phyloP scores from a whole-genome alignment of 192 early-diverging fungal species.

The Mortierella claussenii region DNA sequence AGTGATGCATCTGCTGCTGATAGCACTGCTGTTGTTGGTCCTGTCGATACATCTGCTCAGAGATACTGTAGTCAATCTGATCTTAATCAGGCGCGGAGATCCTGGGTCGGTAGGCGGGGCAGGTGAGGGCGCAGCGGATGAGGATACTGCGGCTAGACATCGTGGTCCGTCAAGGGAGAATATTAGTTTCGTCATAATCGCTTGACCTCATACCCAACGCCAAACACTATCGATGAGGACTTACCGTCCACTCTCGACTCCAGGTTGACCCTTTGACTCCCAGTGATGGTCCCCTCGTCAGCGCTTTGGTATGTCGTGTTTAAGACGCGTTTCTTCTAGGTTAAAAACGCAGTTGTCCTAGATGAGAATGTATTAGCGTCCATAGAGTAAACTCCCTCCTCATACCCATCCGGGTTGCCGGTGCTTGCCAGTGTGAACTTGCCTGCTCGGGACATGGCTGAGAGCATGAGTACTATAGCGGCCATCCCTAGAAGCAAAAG shows the following conservation, averaged over 20 bases:
- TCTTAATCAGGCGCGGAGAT: background rate
- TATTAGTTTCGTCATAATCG: no score
- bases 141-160: background rate
- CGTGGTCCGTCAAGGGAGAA: no score
- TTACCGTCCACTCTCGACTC: no score
- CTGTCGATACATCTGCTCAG: background rate
- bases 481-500: background rate
- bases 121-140: background rate
- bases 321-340: no score
- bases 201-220: no score
- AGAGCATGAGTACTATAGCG: constrained; percentile 6
- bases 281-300: no score
- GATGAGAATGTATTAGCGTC: background rate
- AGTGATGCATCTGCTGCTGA: background rate
- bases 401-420: no score
- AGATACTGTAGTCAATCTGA: background rate
- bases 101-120: background rate
- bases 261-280: no score
- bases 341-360: background rate
- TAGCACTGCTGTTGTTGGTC: constrained; percentile 7
- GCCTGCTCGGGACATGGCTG: constrained; percentile 13
- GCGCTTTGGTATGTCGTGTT: no score
- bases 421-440: background rate
- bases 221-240: no score
- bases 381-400: background rate